Evolutionary conservation across 2,329 filamentous ascomycete genomes (phyloP), one percentile per base, ranked within the genome.

Genomic region (Orbilia javanica): DNA sequence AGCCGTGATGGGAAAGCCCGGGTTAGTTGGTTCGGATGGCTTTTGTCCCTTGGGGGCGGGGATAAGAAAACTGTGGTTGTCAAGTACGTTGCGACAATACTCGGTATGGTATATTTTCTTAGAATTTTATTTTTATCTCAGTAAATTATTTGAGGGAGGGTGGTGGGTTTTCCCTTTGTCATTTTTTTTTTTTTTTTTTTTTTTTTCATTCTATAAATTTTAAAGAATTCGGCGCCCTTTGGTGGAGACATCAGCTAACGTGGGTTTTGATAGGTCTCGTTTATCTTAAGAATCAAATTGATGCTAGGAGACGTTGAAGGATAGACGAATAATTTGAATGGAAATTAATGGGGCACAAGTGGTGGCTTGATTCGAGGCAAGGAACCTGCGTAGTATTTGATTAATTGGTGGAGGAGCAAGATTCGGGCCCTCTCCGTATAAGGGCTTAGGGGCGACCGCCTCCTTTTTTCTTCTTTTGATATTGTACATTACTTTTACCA

Each of bases 1-100:
- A 88, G 90, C 83, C 88, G 90, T 81, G 83, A 87, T 71, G 89
- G 90, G 79, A 86, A 85, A 36, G 84, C 86, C 0, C 63, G 67
- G 20, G 55, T 29, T 36, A 57, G 74, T 11, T 79, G 79, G 50
- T 48, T 79, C 44, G 67, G 64, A 39, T 76, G 72, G 44, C 27
- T 79, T 13, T 10, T 80, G n/a, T 48, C 67, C 27, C 68, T 82
- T 0, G 81, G 81, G n/a, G 79, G 77, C 10, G 46, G 48, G 4
- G 69, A 31, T 13, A 64, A 36, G 6, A 81, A 77, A 57, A 69
- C 71, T 4, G 79, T 71, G 39, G 31, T 74, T 15, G 13, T 81
- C 15, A 80, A 80, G 57, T 81, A 80, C 42, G 65, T 80, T 42
- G 62, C 65, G 27, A 78, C 74, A 29, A 64, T 78, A 64, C 62